These are phyloP conservation scores for Phytophthora macrochlamydospora DNA, from an alignment of 352 stramenopile species.

Conservation along the genomic window DNA sequence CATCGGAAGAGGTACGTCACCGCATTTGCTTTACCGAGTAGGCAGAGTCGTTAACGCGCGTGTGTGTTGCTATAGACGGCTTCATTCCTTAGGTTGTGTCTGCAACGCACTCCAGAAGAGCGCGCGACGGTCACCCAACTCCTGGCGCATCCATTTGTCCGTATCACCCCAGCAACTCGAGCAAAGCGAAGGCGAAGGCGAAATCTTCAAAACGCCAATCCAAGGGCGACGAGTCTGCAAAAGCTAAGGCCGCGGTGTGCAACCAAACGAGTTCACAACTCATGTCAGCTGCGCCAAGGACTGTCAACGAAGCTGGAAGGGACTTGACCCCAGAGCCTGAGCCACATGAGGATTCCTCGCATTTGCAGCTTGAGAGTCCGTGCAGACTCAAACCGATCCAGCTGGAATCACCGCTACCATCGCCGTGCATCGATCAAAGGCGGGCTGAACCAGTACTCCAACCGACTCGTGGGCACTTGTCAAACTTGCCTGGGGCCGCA, in stretches of 20 bases:
- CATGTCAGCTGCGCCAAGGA: conserved; percentile 6
- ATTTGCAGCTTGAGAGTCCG: conserved; percentile 17
- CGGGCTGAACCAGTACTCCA: conserved; percentile 10
- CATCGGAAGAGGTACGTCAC: conserved; percentile 51
- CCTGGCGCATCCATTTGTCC: conserved; percentile 92
- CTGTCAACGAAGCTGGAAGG: not conserved
- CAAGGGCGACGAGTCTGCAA: conserved; percentile 2
- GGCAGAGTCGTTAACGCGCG: not conserved
- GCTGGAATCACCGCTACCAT: conserved; percentile 4
- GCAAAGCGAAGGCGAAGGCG: conserved; percentile 7
- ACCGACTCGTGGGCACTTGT: conserved; percentile 7
- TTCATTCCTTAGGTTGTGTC: conserved; percentile 62
- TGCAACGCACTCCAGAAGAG: conserved; percentile 70
- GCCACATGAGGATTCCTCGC: conserved; percentile 24
- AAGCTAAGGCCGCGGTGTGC: conserved; percentile 1
- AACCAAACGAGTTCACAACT: conserved; percentile 19
- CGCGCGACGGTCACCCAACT: conserved; percentile 89
- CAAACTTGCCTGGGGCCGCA: conserved; percentile 2
- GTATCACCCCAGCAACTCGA: not conserved
- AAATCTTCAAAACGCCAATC: conserved; percentile 12
- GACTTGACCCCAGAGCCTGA: conserved; percentile 26
- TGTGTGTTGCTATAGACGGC: conserved; percentile 34
- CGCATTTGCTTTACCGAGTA: not conserved
- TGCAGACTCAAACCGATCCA: conserved; percentile 5
- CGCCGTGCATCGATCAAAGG: conserved; percentile 1